These are phyloP conservation scores for Cornus kousa DNA, from an alignment of 148 eudicot genomes.

Conservation along the genomic window DNA sequence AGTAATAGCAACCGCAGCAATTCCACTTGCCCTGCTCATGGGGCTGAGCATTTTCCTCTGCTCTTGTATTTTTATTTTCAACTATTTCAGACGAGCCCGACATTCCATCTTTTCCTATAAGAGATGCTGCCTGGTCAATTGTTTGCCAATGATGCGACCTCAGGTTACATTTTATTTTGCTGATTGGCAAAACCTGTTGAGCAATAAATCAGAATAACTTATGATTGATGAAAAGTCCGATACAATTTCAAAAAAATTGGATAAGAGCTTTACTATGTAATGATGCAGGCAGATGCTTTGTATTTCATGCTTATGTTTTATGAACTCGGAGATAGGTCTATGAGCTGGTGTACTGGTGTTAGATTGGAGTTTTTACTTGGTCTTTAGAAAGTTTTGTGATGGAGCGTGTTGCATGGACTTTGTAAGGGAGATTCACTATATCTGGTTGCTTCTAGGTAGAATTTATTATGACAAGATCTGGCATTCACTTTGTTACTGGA, in stretches of 20 bases:
- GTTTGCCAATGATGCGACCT: neutral
- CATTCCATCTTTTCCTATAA: neutral
- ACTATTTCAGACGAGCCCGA: neutral
- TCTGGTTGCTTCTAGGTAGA: no score
- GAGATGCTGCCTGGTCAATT: neutral
- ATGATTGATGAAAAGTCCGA: neutral
- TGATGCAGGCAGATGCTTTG: neutral
- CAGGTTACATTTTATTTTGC: neutral
- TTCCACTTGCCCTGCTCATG: neutral
- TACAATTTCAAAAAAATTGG: neutral
- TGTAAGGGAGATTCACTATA: no score
- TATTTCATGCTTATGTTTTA: no score
- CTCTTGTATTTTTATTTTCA: neutral
- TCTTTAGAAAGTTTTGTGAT: no score
- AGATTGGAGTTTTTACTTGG: no score
- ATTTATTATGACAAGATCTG: no score
- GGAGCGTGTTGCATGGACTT: no score
- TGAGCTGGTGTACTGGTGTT: neutral
- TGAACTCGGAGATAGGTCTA: no score
- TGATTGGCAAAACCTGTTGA: neutral
- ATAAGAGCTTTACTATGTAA: neutral
- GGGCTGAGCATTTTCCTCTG: neutral
- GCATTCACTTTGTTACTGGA: no score
- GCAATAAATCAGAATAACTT: neutral
- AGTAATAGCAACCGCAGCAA: no score